phyloP scores from a whole-genome alignment of 2,329 filamentous ascomycete species.

The Niveomyces coronatus region DNA sequence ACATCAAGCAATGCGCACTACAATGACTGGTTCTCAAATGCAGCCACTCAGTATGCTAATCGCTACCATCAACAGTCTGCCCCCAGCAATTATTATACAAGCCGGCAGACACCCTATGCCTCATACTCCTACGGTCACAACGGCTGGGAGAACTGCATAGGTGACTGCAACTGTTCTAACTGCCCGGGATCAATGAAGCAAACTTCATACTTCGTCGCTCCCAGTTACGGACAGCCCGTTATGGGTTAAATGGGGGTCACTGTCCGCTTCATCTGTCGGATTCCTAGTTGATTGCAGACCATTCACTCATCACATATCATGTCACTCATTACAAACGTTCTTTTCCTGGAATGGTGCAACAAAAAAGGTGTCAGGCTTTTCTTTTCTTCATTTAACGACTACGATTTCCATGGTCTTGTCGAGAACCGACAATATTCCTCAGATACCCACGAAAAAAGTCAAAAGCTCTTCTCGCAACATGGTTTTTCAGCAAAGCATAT shows the following conservation, averaged over 20 bases:
- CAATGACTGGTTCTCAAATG: slow-evolving; percentile 46
- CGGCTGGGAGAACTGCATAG: slow-evolving; percentile 40
- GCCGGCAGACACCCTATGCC: slow-evolving; percentile 36
- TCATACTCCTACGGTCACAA: slow-evolving; percentile 29
- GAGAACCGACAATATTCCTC: slow-evolving; percentile 22
- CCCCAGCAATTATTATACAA: slow-evolving; percentile 30
- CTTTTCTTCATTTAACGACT: slow-evolving; percentile 21
- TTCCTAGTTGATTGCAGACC: no score
- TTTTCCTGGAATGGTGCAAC: slow-evolving; percentile 14
- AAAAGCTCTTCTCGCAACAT: slow-evolving; percentile 11
- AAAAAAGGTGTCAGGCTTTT: slow-evolving; percentile 16
- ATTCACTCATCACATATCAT: no score
- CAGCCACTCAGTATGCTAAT: slow-evolving; percentile 30
- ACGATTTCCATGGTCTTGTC: slow-evolving; percentile 23
- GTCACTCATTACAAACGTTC: slow-evolving; percentile 13
- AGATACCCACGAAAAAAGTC: slow-evolving; percentile 31
- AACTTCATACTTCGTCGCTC: slow-evolving; percentile 36
- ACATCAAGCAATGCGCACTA: slow-evolving; percentile 44
- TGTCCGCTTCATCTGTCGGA: no score
- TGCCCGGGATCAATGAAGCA: slow-evolving; percentile 38
- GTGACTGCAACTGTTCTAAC: slow-evolving; percentile 39
- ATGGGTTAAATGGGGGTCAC: slow-evolving; percentile 41
- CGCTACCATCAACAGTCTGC: slow-evolving; percentile 34
- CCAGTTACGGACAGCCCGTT: slow-evolving; percentile 43
- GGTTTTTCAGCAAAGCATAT: slow-evolving; percentile 16